These are phyloP conservation scores for Metschnikowia chrysomelidarum DNA, from an alignment of 805 yeast species.

Conservation along the genomic window DNA sequence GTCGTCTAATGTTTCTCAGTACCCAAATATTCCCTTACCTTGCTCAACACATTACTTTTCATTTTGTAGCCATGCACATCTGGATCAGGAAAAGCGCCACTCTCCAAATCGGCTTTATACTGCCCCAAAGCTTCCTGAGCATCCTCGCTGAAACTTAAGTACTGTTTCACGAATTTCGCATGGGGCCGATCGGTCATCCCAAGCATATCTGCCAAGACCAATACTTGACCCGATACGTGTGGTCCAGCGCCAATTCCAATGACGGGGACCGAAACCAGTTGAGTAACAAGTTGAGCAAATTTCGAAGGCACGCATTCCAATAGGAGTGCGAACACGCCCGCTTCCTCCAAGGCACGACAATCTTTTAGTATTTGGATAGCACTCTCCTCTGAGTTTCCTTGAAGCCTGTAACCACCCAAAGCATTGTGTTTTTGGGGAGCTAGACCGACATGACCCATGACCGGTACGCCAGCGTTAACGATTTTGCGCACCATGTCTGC, in stretches of 20 bases:
- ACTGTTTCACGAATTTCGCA: constrained; percentile 72
- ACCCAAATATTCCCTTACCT: constrained; percentile 19
- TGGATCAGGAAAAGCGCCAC: constrained; percentile 55
- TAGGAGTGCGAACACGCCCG: constrained; percentile 75
- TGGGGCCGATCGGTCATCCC: constrained; percentile 59
- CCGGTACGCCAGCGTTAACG: constrained; percentile 75
- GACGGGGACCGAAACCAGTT: constrained; percentile 64
- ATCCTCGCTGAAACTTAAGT: constrained; percentile 47
- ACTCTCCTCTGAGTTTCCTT: constrained; percentile 57
- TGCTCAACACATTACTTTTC: constrained; percentile 54
- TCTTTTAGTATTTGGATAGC: constrained; percentile 62
- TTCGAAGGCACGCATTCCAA: constrained; percentile 84
- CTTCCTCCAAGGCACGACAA: constrained; percentile 64
- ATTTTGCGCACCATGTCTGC: constrained; percentile 53
- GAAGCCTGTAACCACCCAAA: constrained; percentile 85
- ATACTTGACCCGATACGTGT: constrained; percentile 80
- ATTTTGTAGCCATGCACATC: constrained; percentile 66
- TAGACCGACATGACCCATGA: constrained; percentile 87
- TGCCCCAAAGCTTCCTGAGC: constrained; percentile 51
- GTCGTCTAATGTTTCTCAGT: too few species aligned
- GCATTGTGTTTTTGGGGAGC: constrained; percentile 85
- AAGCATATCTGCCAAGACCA: constrained; percentile 80
- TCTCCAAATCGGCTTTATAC: constrained; percentile 61
- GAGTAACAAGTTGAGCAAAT: constrained; percentile 64
- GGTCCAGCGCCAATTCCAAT: constrained; percentile 97